These are phyloP conservation scores for Platanthera guangdongensis DNA, from an alignment of 106 monocot genomes.

Conservation along the genomic window DNA sequence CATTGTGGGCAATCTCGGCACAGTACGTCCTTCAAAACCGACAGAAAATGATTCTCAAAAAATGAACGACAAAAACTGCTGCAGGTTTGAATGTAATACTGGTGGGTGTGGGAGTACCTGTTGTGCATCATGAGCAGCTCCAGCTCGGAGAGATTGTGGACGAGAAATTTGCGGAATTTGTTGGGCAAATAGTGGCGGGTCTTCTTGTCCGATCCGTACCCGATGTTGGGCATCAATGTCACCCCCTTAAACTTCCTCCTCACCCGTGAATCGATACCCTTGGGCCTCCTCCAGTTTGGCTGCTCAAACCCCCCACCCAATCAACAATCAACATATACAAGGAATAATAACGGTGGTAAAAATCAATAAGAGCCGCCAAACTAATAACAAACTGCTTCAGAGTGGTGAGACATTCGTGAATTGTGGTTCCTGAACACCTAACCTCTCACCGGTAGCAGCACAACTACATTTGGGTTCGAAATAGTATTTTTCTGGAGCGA, in stretches of 20 bases:
- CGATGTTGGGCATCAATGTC: constrained; percentile 52
- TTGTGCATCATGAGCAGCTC: constrained; percentile 59
- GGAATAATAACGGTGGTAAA: no score
- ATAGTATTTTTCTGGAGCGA: no score
- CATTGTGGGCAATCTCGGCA: constrained; percentile 61
- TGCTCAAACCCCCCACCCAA: neutral
- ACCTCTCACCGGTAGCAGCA: no score
- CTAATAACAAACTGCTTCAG: no score
- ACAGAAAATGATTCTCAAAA: no score
- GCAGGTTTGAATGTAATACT: no score
- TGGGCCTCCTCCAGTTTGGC: constrained; percentile 57
- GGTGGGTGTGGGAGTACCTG: constrained; percentile 12
- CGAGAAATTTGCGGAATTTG: constrained; percentile 34
- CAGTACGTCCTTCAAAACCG: constrained; percentile 44
- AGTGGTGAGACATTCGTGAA: no score
- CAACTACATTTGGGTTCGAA: no score
- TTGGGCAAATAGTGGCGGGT: constrained; percentile 48
- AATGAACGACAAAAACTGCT: no score
- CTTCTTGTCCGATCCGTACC: constrained; percentile 55
- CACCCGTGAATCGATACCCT: constrained; percentile 59
- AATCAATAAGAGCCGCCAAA: no score
- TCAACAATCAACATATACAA: no score
- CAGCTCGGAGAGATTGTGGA: constrained; percentile 33
- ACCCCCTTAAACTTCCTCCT: constrained; percentile 55
- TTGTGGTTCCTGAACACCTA: no score